A percentile compares a stretch with the other conserved stretches of the same genome.
phyloP scores from a whole-genome alignment of 2,329 filamentous ascomycete species.

The Paraphaeosphaeria sporulosa region DNA sequence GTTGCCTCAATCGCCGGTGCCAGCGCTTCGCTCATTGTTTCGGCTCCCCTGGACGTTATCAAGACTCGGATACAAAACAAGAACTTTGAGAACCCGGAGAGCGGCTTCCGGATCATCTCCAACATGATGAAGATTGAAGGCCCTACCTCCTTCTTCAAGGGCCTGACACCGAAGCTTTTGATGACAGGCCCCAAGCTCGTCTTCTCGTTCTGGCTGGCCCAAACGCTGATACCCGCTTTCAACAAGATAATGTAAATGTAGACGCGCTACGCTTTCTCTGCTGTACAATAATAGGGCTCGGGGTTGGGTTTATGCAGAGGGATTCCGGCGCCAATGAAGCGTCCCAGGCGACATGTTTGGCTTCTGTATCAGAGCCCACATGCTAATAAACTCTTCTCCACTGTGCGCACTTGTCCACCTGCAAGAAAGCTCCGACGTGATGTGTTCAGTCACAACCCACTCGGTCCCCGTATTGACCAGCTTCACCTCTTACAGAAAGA shows the following conservation, averaged over 20 bases:
- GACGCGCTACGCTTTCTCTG: slow-evolving; percentile 21
- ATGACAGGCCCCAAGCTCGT: slow-evolving; percentile 99
- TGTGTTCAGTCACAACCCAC: background rate
- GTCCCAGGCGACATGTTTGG: slow-evolving; percentile 24
- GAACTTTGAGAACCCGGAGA: slow-evolving; percentile 98
- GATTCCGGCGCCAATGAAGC: slow-evolving; percentile 22
- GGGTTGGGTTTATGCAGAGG: slow-evolving; percentile 17
- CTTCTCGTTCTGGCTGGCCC: slow-evolving; percentile 99
- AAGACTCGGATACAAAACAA: slow-evolving; percentile 98
- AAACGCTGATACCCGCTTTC: slow-evolving; percentile 96
- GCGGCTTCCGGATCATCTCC: slow-evolving; percentile 86
- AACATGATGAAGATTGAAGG: slow-evolving; percentile 96
- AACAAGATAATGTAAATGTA: slow-evolving; percentile 66
- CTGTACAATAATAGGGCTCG: slow-evolving; percentile 38
- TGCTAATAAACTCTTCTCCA: slow-evolving; percentile 37
- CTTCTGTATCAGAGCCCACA: slow-evolving; percentile 17
- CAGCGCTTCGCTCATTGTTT: slow-evolving; percentile 92
- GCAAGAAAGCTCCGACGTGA: background rate
- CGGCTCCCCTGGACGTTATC: slow-evolving; percentile 97
- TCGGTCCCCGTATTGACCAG: background rate
- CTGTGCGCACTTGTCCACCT: slow-evolving; percentile 12
- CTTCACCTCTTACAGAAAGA: background rate
- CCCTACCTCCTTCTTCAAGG: slow-evolving; percentile 91
- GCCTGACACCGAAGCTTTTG: slow-evolving; percentile 92
- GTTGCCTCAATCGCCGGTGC: slow-evolving; percentile 94